A percentile compares a stretch with the other conserved stretches of the same genome.
These are phyloP conservation scores for Aurinia saxatilis DNA, from an alignment of 345 rosid species.

Conservation along the genomic window DNA sequence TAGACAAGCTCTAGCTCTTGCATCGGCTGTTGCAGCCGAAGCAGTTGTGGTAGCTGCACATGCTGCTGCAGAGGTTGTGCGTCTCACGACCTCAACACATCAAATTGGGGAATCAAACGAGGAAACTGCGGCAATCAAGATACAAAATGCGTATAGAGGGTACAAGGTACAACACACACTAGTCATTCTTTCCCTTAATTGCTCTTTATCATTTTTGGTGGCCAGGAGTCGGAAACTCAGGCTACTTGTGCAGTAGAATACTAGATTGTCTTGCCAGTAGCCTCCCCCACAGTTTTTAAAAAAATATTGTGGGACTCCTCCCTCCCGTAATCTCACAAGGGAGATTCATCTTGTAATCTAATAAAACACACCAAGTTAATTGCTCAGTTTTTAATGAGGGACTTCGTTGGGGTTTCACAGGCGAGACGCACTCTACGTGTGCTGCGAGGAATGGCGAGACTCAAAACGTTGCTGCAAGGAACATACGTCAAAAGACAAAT, in stretches of 20 bases:
- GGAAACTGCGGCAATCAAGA: slow-evolving; percentile 22
- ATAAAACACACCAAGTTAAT: no score
- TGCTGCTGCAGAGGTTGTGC: slow-evolving; percentile 25
- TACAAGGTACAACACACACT: slow-evolving; percentile 20
- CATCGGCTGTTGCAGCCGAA: slow-evolving; percentile 29
- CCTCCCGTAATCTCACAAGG: no score
- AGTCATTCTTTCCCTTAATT: not conserved
- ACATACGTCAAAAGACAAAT: slow-evolving; percentile 74
- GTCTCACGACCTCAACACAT: slow-evolving; percentile 16
- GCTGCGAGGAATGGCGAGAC: slow-evolving; percentile 71
- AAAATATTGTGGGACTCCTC: no score
- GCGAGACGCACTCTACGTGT: slow-evolving; percentile 74
- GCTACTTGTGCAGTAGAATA: no score
- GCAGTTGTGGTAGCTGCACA: slow-evolving; percentile 29
- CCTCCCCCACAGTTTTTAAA: no score
- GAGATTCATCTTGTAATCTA: not conserved
- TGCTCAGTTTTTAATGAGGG: no score
- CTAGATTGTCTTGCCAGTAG: no score
- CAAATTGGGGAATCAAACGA: slow-evolving; percentile 7
- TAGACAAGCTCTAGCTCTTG: slow-evolving; percentile 24
- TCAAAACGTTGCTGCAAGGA: slow-evolving; percentile 62
- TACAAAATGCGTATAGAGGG: slow-evolving; percentile 25
- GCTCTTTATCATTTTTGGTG: no score
- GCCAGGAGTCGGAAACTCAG: no score
- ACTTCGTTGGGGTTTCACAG: slow-evolving; percentile 29